phyloP scores from a whole-genome alignment of 1,284 basidiomycete genomes.

The Ustilago nuda region DNA sequence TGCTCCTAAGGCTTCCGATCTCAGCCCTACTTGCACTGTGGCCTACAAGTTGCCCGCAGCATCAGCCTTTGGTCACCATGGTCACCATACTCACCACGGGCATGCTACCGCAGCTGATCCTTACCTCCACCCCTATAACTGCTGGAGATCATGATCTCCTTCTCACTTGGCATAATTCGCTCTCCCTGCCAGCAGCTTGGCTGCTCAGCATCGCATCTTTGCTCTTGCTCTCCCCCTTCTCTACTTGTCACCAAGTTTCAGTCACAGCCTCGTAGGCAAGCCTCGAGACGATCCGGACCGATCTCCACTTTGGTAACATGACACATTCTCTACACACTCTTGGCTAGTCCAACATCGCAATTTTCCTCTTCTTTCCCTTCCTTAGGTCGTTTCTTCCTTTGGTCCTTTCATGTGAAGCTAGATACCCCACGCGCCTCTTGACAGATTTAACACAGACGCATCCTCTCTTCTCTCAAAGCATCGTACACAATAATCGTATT shows the following conservation, averaged over 20 bases:
- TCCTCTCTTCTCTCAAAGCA: constrained; percentile 1
- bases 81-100: constrained; percentile 15
- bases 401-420: constrained; percentile 11
- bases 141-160: constrained; percentile 28
- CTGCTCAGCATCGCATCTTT: constrained; percentile 12
- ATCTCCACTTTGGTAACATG: not conserved
- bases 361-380: constrained; percentile 2
- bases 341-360: not conserved
- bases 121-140: constrained; percentile 48
- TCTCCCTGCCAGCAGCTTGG: not conserved
- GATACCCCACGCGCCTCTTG: constrained; percentile 5
- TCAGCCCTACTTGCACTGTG: constrained; percentile 26
- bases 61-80: constrained; percentile 5
- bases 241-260: not conserved
- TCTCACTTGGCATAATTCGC: not conserved
- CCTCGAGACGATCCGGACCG: constrained; percentile 10
- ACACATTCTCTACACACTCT: constrained; percentile 3
- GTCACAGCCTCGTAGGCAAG: not conserved
- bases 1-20: constrained; percentile 15
- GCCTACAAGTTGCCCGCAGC: constrained; percentile 26
- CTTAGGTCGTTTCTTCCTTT: constrained; percentile 10
- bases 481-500: constrained; percentile 2
- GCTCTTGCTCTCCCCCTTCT: not conserved
- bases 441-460: constrained; percentile 9
- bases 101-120: constrained; percentile 29